These are phyloP conservation scores for Euphorbia corollata DNA, from an alignment of 441 rosid species.

Conservation along the genomic window DNA sequence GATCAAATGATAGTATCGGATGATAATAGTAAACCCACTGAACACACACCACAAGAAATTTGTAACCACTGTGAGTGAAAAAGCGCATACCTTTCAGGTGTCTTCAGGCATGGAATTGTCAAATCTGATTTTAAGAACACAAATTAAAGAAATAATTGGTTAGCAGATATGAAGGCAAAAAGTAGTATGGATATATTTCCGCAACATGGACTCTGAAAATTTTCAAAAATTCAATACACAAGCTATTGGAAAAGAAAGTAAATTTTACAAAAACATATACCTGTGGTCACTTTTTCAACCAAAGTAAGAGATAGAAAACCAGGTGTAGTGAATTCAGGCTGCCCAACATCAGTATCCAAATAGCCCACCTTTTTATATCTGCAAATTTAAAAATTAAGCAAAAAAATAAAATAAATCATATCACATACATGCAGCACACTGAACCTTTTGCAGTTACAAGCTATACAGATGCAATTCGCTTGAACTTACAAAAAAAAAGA, in stretches of 20 bases:
- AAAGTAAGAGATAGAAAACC: slow-evolving; percentile 78
- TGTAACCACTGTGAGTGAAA: slow-evolving; percentile 7
- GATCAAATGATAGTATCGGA: not conserved
- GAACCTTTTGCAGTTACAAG: not conserved
- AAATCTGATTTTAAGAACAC: slow-evolving; percentile 37
- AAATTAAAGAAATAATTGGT: slow-evolving; percentile 16
- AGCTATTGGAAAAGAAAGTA: not conserved
- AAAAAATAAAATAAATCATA: not conserved
- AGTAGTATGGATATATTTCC: not conserved
- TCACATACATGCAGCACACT: not conserved
- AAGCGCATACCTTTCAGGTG: slow-evolving; percentile 66
- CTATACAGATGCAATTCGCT: not conserved
- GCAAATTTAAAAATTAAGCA: slow-evolving; percentile 18
- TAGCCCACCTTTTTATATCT: slow-evolving; percentile 74
- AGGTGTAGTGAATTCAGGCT: slow-evolving; percentile 85
- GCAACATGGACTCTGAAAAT: not conserved
- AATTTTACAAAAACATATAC: slow-evolving; percentile 24
- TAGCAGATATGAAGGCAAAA: slow-evolving; percentile 5
- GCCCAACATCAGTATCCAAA: slow-evolving; percentile 93
- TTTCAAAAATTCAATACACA: not conserved
- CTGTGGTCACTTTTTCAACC: slow-evolving; percentile 54
- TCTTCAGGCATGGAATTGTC: slow-evolving; percentile 79
- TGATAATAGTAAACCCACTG: not conserved
- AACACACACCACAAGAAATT: not conserved
- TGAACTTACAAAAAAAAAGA: not conserved